phyloP scores from a whole-genome alignment of 164 flowering plant species.

The Akebia trifoliata region DNA sequence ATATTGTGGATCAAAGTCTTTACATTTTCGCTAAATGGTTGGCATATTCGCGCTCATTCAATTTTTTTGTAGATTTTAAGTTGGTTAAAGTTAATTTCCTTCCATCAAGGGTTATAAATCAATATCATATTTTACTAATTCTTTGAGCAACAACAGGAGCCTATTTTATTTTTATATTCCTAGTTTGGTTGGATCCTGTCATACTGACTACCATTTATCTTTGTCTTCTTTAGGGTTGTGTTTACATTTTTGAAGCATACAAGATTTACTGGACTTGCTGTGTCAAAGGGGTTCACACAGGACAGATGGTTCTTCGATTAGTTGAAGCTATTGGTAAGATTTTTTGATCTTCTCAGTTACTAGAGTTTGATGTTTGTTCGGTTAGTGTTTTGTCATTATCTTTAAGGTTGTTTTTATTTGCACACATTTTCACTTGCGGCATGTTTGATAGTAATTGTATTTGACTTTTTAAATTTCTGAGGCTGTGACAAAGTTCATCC shows the following conservation, averaged over 20 bases:
- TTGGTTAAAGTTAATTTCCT: neutral
- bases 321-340: conserved; percentile 97
- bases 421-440: too few species aligned
- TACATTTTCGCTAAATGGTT: too few species aligned
- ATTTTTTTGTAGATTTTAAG: too few species aligned
- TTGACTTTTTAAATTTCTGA: too few species aligned
- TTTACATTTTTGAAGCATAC: conserved; percentile 84
- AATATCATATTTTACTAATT: conserved; percentile 1
- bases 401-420: too few species aligned
- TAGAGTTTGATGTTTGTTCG: too few species aligned
- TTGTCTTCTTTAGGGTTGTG: conserved; percentile 62
- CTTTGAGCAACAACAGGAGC: neutral
- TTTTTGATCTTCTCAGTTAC: neutral
- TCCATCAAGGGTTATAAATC: neutral
- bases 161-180: neutral
- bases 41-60: too few species aligned
- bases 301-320: conserved; percentile 84
- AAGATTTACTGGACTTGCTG: conserved; percentile 83
- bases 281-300: conserved; percentile 82
- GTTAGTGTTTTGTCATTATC: too few species aligned
- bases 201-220: conserved; percentile 4
- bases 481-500: too few species aligned
- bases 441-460: too few species aligned
- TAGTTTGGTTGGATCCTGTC: neutral
- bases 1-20: too few species aligned